Percentiles rank a stretch among this genome's conserved stretches.
Evolutionary conservation across 2,329 filamentous ascomycete species (phyloP).

Genomic region (Septoria petroselini): DNA sequence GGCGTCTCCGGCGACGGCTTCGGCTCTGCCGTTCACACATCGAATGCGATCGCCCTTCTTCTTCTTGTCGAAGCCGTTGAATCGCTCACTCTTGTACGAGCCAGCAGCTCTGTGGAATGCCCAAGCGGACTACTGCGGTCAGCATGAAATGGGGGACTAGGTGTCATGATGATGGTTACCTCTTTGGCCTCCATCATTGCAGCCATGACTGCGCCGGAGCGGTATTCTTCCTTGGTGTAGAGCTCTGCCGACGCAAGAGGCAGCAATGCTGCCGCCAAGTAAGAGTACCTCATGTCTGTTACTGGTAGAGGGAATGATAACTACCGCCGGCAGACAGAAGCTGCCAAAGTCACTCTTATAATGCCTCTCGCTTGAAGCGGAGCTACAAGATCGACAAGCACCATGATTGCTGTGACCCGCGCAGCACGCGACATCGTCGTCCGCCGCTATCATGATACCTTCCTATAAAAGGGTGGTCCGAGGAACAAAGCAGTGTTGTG

Average conservation of each 20-base stretch:
- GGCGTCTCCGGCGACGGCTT: slow-evolving; percentile 46
- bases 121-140: slow-evolving; percentile 23
- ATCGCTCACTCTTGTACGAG: slow-evolving; percentile 27
- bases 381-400: not conserved
- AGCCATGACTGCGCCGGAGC: slow-evolving; percentile 24
- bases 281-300: slow-evolving; percentile 23
- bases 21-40: slow-evolving; percentile 47
- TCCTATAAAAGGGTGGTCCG: slow-evolving; percentile 18
- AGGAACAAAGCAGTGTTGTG: slow-evolving; percentile 2
- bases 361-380: not conserved
- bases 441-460: slow-evolving; percentile 17
- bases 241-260: slow-evolving; percentile 20
- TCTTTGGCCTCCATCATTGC: slow-evolving; percentile 27
- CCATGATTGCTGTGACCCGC: slow-evolving; percentile 5
- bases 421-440: slow-evolving; percentile 11
- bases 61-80: slow-evolving; percentile 20
- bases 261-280: slow-evolving; percentile 20
- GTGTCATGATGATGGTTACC: slow-evolving; percentile 2
- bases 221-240: slow-evolving; percentile 23
- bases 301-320: not conserved
- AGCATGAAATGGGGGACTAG: not conserved
- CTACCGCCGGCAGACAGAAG: not conserved
- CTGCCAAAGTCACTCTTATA: slow-evolving; percentile 10
- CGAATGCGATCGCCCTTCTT: slow-evolving; percentile 14
- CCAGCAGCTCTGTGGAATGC: slow-evolving; percentile 25